Conservation (phyloP, 495 filamentous ascomycete genomes). For the Xanthoparmelia taractica region DNA sequence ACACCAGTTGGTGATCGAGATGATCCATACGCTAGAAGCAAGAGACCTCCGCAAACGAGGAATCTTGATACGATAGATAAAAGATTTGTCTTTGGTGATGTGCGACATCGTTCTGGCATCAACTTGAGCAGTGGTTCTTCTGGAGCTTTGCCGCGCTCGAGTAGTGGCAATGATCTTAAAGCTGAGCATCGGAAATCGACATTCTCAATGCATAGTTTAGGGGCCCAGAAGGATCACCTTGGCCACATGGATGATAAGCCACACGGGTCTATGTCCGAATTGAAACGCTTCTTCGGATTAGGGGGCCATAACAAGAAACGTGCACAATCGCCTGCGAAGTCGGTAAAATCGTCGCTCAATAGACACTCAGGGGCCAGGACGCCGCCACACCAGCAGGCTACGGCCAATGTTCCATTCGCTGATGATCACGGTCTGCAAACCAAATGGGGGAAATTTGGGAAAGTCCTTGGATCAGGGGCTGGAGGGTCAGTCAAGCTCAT, state of each 20-base stretch:
- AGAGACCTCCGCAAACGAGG: slow-evolving; percentile 63
- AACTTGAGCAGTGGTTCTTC: slow-evolving; percentile 20
- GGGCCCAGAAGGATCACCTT: slow-evolving; percentile 40
- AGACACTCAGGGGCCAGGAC: slow-evolving; percentile 41
- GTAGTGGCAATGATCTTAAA: slow-evolving; percentile 43
- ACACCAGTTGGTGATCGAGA: slow-evolving; percentile 75
- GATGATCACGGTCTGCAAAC: slow-evolving; percentile 86
- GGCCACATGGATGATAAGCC: slow-evolving; percentile 48
- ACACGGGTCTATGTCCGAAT: slow-evolving; percentile 84
- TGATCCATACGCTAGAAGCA: slow-evolving; percentile 82
- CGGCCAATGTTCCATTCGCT: slow-evolving; percentile 73
- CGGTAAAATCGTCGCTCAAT: slow-evolving; percentile 35
- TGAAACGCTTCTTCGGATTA: slow-evolving; percentile 86
- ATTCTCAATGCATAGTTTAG: slow-evolving; percentile 31
- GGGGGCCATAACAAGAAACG: slow-evolving; percentile 62
- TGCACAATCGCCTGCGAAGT: slow-evolving; percentile 50
- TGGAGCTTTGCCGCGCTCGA: slow-evolving; percentile 33
- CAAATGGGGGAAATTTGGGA: slow-evolving; percentile 93
- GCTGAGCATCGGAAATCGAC: slow-evolving; percentile 39
- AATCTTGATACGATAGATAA: slow-evolving; percentile 66
- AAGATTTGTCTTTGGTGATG: slow-evolving; percentile 74
- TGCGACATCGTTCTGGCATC: slow-evolving; percentile 37
- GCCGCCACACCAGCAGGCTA: slow-evolving; percentile 48
- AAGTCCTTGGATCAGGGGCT: slow-evolving; percentile 86
- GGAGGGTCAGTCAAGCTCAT: slow-evolving; percentile 92